Evolutionary conservation across 2,329 filamentous ascomycete species (phyloP), one percentile per base, ranked within the genome.

Genomic region (Arthrobotrys sphaeroides): DNA sequence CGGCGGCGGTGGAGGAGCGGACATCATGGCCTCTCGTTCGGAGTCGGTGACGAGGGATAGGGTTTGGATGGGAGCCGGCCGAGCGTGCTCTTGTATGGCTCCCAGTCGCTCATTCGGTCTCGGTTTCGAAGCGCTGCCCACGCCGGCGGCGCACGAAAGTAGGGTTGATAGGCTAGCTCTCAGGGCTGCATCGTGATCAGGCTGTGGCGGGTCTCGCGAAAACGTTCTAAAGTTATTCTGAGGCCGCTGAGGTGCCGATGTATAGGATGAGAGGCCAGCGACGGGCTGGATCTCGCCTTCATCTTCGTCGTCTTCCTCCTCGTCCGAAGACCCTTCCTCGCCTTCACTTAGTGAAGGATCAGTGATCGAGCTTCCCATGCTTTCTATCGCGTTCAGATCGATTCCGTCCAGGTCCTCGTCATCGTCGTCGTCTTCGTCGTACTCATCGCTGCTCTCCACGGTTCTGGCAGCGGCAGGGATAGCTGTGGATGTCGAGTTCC

Each of bases 141-240:
- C 95, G 0, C 94, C 95, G 2, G 94, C 93, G 0, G 93, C 94
- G 80, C 93, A 96, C n/a, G 94, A 97, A 10, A 99, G 88, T 10
- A 99, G 87, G 0, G 95, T 98, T 0, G 93, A 97, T n/a, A 99
- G 86, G 55, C 93, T 97, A 18, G 95, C 93, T 33, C 95, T 90
- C 9, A 99, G 86, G 1, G 93, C 95, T 28, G 93, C 95, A 80
- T 99, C 95, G 79, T 98, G 94, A 79, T 98, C 93, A 53, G 92
- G 90, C 79, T 93, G 92, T n/a, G 70, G 62, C n/a, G 61, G 76
- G 81, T 82, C 33, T 78, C 82, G 28, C 22, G 72, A 75, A 24
- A 75, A 77, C 13, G 61, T 65, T 24, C 76, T 59, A 49, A 70
- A 75, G n/a, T 67, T 69, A 26, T 61, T 62, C 60, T 72, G 76